phyloP scores from a whole-genome alignment of 345 rosid genomes.

The Arabidopsis suecica region DNA sequence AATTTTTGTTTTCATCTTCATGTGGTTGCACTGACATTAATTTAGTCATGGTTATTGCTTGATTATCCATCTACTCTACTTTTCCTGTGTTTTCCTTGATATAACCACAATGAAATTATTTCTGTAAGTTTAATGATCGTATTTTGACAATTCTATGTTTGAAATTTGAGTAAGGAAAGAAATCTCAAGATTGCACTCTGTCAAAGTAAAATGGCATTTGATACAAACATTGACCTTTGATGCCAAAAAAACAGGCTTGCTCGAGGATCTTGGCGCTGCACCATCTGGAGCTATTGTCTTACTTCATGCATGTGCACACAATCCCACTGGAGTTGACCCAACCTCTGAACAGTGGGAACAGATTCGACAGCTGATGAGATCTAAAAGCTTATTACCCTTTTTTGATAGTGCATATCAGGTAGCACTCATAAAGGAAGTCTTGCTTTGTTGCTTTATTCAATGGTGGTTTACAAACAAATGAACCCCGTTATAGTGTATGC shows the following conservation, averaged over 20 bases:
- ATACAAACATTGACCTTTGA: constrained; percentile 12
- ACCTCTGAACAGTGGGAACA: constrained; percentile 89
- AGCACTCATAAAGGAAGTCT: background rate
- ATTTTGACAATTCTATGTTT: background rate
- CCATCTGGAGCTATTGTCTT: constrained; percentile 90
- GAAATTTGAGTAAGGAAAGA: background rate
- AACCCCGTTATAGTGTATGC: constrained; percentile 8
- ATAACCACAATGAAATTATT: background rate
- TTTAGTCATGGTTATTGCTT: constrained; percentile 7
- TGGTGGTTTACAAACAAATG: background rate
- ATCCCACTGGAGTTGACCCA: constrained; percentile 98
- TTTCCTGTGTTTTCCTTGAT: constrained; percentile 11
- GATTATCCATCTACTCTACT: background rate
- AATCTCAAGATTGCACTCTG: background rate
- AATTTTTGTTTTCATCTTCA: constrained; percentile 14
- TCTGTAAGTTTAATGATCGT: background rate
- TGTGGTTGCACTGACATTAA: background rate
- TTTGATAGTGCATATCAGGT: constrained; percentile 99
- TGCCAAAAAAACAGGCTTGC: constrained; percentile 56
- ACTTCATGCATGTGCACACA: constrained; percentile 98
- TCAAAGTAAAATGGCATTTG: constrained; percentile 18
- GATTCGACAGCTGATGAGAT: constrained; percentile 78
- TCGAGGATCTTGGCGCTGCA: constrained; percentile 90
- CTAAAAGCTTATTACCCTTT: constrained; percentile 76
- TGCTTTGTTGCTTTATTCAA: constrained; percentile 9